These are phyloP conservation scores for Rostrohypoxylon terebratum DNA, from an alignment of 495 filamentous ascomycete species.

Conservation along the genomic window DNA sequence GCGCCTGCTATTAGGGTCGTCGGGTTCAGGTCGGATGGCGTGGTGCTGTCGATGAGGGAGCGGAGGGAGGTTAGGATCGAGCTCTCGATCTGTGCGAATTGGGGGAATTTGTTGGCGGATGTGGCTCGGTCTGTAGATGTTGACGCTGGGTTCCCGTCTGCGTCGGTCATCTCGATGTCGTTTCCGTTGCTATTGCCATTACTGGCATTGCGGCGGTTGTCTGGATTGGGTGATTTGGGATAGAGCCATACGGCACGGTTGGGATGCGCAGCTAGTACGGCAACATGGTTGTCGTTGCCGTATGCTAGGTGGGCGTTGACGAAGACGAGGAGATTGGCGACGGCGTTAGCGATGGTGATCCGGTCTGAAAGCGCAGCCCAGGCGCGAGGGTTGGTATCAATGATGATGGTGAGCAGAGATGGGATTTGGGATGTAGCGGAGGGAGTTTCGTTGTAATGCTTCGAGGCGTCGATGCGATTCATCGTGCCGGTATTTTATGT, in stretches of 20 bases:
- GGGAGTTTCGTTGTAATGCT: slow-evolving; percentile 76
- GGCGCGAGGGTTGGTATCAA: slow-evolving; percentile 96
- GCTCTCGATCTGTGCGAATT: slow-evolving; percentile 86
- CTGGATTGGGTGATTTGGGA: slow-evolving; percentile 61
- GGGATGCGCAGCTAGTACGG: slow-evolving; percentile 89
- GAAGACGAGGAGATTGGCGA: slow-evolving; percentile 94
- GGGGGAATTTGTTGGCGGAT: slow-evolving; percentile 89
- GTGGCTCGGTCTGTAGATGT: slow-evolving; percentile 51
- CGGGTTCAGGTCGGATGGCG: slow-evolving; percentile 65
- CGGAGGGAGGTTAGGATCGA: slow-evolving; percentile 78
- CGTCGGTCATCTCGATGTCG: slow-evolving; percentile 62
- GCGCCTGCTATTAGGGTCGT: slow-evolving; percentile 90
- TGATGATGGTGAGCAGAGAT: slow-evolving; percentile 88
- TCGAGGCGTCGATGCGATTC: slow-evolving; percentile 90
- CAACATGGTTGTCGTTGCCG: slow-evolving; percentile 91
- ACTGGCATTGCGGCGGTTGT: slow-evolving; percentile 17
- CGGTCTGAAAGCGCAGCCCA: slow-evolving; percentile 82
- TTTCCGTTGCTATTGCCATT: slow-evolving; percentile 28
- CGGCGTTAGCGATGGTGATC: slow-evolving; percentile 84
- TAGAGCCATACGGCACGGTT: slow-evolving; percentile 90
- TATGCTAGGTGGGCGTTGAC: slow-evolving; percentile 95
- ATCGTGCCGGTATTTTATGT: slow-evolving; percentile 62
- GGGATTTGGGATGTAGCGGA: slow-evolving; percentile 70
- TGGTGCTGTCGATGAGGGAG: slow-evolving; percentile 74
- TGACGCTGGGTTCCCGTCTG: slow-evolving; percentile 11